Percentiles rank a stretch among this genome's conserved stretches.
These are phyloP conservation scores for Piedraia hortae DNA, from an alignment of 2,329 filamentous ascomycete species.

Conservation along the genomic window DNA sequence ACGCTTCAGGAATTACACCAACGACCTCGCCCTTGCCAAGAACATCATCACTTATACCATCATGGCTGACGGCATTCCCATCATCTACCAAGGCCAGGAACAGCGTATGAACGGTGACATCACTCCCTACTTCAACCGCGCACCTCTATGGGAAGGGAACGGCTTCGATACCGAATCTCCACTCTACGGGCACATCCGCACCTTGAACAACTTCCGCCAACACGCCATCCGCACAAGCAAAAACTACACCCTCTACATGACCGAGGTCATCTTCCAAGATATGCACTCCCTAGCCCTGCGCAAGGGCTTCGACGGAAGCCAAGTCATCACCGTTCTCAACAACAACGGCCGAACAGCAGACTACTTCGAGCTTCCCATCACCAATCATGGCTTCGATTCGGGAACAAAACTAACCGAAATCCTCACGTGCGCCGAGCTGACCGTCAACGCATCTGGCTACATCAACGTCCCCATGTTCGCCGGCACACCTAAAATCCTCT, in stretches of 20 bases:
- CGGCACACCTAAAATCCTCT: constrained; percentile 1
- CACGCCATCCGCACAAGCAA: constrained; percentile 14
- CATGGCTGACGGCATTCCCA: constrained; percentile 30
- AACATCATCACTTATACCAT: constrained; percentile 33
- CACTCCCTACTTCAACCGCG: constrained; percentile 11
- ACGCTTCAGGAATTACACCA: constrained; percentile 12
- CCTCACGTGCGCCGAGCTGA: constrained; percentile 18
- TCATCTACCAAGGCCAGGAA: constrained; percentile 13
- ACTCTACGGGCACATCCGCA: constrained; percentile 15
- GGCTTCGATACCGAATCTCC: constrained; percentile 13
- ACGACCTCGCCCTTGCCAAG: constrained; percentile 26
- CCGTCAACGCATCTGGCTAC: constrained; percentile 17
- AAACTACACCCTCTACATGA: constrained; percentile 11
- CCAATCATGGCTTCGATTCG: constrained; percentile 8
- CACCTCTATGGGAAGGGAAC: constrained; percentile 12
- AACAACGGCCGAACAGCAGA: constrained; percentile 7
- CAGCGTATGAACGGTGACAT: constrained; percentile 21
- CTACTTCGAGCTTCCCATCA: constrained; percentile 5
- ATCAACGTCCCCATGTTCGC: constrained; percentile 16
- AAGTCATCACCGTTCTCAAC: constrained; percentile 13
- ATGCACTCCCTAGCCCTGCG: constrained; percentile 16
- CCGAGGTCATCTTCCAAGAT: constrained; percentile 16
- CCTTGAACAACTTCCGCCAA: constrained; percentile 24
- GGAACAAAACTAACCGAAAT: constrained; percentile 13
- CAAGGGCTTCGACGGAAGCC: constrained; percentile 15